Percentiles rank a stretch among this genome's conserved stretches.
Conservation (phyloP, 768 basidiomycete species). For the Suillus paluster region DNA sequence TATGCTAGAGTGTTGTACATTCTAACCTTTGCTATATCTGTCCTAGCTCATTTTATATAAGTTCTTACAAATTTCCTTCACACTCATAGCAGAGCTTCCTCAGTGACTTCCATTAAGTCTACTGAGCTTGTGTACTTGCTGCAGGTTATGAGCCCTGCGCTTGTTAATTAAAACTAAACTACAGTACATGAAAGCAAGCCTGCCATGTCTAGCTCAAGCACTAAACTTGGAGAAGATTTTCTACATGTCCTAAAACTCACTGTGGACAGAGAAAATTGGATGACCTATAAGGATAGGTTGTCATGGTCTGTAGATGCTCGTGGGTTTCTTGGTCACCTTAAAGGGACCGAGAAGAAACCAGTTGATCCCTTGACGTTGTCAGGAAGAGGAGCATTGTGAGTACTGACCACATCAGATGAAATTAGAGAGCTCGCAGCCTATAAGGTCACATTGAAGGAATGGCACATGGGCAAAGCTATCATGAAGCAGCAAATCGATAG, state of each 20-base stretch:
- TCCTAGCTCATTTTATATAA: no score
- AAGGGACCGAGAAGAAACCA: conserved; percentile 18
- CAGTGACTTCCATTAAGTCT: no score
- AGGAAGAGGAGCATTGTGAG: not conserved
- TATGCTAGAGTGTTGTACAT: no score
- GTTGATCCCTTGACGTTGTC: conserved; percentile 8
- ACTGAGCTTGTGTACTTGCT: not conserved
- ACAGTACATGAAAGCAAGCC: not conserved
- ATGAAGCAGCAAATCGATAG: conserved; percentile 19
- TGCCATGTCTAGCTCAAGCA: not conserved
- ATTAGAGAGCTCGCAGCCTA: conserved; percentile 10
- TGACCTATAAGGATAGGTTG: conserved; percentile 26
- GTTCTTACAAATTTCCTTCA: no score
- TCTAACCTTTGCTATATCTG: no score
- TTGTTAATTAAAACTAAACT: not conserved
- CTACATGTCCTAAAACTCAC: conserved; percentile 29
- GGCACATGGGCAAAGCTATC: conserved; percentile 32
- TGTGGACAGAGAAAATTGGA: conserved; percentile 32
- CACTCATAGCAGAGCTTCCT: no score
- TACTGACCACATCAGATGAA: conserved; percentile 7
- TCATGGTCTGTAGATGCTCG: conserved; percentile 20
- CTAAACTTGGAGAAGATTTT: conserved; percentile 5
- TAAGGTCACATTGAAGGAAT: conserved; percentile 26
- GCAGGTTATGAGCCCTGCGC: conserved; percentile 13
- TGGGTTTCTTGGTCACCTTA: conserved; percentile 26